Percentiles rank a stretch among this genome's conserved stretches.
phyloP scores from a whole-genome alignment of 2,329 filamentous ascomycete genomes.

The Graphiopsis chlorocephala region DNA sequence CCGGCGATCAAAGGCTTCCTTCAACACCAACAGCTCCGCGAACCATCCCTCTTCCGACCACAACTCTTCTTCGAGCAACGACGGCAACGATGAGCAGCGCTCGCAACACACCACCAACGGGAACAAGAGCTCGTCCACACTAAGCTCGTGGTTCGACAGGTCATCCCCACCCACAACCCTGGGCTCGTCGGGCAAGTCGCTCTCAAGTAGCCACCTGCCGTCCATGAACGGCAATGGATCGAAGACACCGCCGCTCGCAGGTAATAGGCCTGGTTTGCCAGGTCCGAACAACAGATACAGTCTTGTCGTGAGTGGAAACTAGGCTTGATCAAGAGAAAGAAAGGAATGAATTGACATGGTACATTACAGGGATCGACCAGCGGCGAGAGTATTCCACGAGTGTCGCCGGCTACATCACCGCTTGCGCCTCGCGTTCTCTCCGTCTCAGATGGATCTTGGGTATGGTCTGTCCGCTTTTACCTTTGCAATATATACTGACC shows the following conservation, averaged over 20 bases:
- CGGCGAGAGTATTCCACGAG: constrained; percentile 35
- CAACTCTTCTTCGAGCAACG: constrained; percentile 27
- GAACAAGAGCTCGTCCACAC: constrained; percentile 62
- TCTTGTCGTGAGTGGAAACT: constrained; percentile 40
- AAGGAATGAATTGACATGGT: not conserved
- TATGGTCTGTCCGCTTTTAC: constrained; percentile 42
- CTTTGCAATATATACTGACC: constrained; percentile 16
- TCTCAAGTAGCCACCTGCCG: constrained; percentile 58
- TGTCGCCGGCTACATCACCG: constrained; percentile 56
- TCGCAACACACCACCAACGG: constrained; percentile 48
- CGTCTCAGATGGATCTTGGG: constrained; percentile 79
- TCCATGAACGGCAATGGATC: constrained; percentile 47
- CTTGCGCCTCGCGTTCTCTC: constrained; percentile 80
- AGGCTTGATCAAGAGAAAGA: not conserved
- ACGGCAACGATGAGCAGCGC: constrained; percentile 33
- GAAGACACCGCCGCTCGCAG: constrained; percentile 39
- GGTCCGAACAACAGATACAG: constrained; percentile 56
- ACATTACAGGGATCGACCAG: constrained; percentile 19
- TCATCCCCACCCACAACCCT: constrained; percentile 73
- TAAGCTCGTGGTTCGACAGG: constrained; percentile 62
- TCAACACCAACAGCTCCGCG: constrained; percentile 53
- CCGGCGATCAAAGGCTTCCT: constrained; percentile 71
- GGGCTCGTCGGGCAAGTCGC: constrained; percentile 60
- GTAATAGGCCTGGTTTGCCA: constrained; percentile 29
- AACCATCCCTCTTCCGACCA: constrained; percentile 49